Conservation (phyloP, 2,329 filamentous ascomycete species). For the Monilinia fructicola region DNA sequence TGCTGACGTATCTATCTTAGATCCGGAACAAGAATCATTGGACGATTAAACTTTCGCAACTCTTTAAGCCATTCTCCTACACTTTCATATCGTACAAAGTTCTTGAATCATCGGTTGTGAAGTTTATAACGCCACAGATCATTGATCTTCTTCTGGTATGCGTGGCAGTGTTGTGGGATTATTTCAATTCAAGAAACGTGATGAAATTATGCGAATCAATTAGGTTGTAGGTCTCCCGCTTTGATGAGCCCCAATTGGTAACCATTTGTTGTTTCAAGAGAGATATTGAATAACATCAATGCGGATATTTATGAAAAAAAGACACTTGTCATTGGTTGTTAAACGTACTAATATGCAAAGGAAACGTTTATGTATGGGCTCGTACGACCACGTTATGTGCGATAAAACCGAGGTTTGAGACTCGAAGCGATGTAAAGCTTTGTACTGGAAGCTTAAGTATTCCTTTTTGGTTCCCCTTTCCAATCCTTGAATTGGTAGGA, state of each 20-base stretch:
- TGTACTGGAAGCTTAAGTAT: background rate
- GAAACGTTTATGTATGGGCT: background rate
- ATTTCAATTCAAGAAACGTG: background rate
- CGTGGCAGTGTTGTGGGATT: background rate
- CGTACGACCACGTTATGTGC: background rate
- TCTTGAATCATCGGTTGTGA: background rate
- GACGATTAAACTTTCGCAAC: background rate
- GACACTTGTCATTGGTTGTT: slow-evolving; percentile 15
- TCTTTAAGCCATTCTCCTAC: background rate
- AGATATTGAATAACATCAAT: background rate
- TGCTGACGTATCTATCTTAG: slow-evolving; percentile 6
- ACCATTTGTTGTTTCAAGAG: slow-evolving; percentile 18
- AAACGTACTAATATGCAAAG: slow-evolving; percentile 1
- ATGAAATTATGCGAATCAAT: slow-evolving; percentile 17
- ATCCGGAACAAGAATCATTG: background rate
- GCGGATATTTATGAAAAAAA: background rate
- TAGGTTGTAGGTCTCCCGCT: slow-evolving; percentile 16
- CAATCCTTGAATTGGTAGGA: background rate
- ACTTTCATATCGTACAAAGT: background rate
- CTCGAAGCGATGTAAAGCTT: background rate
- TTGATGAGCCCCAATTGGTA: slow-evolving; percentile 5
- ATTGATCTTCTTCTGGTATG: too few species aligned
- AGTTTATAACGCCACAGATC: too few species aligned
- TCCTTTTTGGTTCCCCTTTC: background rate
- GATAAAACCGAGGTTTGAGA: background rate